Evolutionary conservation across 2,329 filamentous ascomycete genomes (phyloP), one percentile per base, ranked within the genome.

Genomic region (Xylaria sp.): DNA sequence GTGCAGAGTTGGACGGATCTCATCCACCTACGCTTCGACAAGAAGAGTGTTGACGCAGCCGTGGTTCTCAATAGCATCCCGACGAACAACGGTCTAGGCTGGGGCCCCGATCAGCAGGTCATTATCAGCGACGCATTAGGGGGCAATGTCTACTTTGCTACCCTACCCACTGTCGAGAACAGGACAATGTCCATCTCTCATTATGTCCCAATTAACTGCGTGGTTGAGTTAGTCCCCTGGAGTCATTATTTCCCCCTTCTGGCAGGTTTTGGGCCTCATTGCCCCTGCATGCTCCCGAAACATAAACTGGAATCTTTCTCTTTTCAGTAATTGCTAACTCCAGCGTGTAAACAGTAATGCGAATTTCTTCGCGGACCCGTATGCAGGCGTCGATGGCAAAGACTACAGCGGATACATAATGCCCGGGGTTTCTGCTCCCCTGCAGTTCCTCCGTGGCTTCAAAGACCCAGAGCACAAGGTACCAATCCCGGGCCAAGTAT

Each of bases 11-110:
- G 86, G 86, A 82, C 85, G 0, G 80, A 81, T 13, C 80, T 82
- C 1, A 71, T 88, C 5, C 80, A 85, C 42, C 75, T 86, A 2
- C 74, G 81, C 22, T 71, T 86, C 33, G 71, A 79, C 7, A 70
- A 73, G 0, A 69, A 77, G 0, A 81, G 79, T 2, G 73, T 87
- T 20, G 74, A 78, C 9, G 85, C 81, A 0, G 76, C 76, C 0
- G 75, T 86, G 0, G 85, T 82, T 0, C 70, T 85, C 3, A 70
- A 75, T 0, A 78, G 78, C 0, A 69, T 89, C 9, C 81, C 84
- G 65, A 87, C 84, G 69, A 84, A 83, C 70, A 90, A 90, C 62
- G 88, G 87, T 1, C 73, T 90, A 0, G 85, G 82, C 0, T 86
- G 83, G 61, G 86, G 85, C 0, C 75, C 79, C 0, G 64, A 66